These are phyloP conservation scores for Penicillium sp. DNA, from an alignment of 2,329 filamentous ascomycete genomes.

Conservation along the genomic window DNA sequence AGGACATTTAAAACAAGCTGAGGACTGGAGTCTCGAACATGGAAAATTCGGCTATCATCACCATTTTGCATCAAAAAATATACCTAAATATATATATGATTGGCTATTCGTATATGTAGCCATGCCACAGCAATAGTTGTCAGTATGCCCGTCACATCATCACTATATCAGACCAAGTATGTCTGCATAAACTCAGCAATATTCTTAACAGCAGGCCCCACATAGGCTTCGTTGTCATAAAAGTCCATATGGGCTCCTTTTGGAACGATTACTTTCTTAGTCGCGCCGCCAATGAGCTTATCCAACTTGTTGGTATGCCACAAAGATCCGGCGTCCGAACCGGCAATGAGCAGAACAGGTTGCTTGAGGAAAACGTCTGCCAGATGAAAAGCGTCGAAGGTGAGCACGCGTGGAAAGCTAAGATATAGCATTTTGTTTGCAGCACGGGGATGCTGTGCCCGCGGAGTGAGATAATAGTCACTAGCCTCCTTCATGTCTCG, in stretches of 20 bases:
- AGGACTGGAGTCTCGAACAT: too few species aligned
- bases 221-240: constrained; percentile 1
- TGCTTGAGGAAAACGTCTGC: constrained; percentile 22
- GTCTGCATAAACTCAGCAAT: background rate
- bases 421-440: constrained; percentile 16
- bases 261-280: constrained; percentile 35
- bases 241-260: constrained; percentile 30
- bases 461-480: constrained; percentile 23
- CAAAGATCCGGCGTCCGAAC: constrained; percentile 12
- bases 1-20: too few species aligned
- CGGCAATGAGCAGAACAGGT: constrained; percentile 27
- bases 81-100: too few species aligned
- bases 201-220: background rate
- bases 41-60: too few species aligned
- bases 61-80: too few species aligned
- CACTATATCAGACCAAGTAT: too few species aligned
- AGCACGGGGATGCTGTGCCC: constrained; percentile 22
- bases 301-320: constrained; percentile 13
- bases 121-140: too few species aligned
- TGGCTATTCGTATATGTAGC: too few species aligned
- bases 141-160: too few species aligned
- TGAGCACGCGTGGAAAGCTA: constrained; percentile 26
- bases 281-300: constrained; percentile 20
- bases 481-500: background rate
- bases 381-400: constrained; percentile 23